phyloP scores from a whole-genome alignment of 495 filamentous ascomycete genomes.

The Penicillium roqueforti region DNA sequence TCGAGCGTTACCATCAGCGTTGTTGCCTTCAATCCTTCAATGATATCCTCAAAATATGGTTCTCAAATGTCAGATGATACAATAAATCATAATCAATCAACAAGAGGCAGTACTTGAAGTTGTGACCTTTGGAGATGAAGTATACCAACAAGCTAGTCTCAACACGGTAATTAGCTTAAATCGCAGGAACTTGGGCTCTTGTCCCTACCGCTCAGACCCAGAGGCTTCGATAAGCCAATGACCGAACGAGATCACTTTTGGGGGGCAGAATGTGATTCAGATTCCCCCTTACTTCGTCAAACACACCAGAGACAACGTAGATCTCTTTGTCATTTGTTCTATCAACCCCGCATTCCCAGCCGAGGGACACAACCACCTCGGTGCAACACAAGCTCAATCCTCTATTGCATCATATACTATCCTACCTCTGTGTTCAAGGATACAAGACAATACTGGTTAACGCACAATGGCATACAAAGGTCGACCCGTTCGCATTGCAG shows the following conservation, averaged over 20 bases:
- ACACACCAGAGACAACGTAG: not conserved
- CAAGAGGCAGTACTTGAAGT: not conserved
- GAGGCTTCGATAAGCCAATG: not conserved
- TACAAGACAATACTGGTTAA: not conserved
- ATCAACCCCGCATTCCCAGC: conserved; percentile 8
- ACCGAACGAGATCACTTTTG: not conserved
- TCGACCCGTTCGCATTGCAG: conserved; percentile 25
- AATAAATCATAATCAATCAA: not conserved
- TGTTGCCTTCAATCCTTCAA: not conserved
- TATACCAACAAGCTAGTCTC: not conserved
- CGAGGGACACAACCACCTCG: conserved; percentile 7
- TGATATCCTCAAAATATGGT: not conserved
- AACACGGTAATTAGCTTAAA: not conserved
- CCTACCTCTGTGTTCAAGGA: not conserved
- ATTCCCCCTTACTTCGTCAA: not conserved
- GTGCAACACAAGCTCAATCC: not conserved
- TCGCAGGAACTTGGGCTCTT: not conserved
- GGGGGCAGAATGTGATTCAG: not conserved
- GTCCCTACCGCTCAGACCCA: not conserved
- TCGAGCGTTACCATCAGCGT: conserved; percentile 1
- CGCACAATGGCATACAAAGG: conserved; percentile 16
- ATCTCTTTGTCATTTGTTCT: not conserved
- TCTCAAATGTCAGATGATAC: not conserved
- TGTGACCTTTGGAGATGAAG: not conserved
- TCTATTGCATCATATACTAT: not conserved